Percentiles rank a stretch among this genome's conserved stretches.
phyloP scores from a whole-genome alignment of 1,139 yeast genomes.

The Blastobotrys apis region DNA sequence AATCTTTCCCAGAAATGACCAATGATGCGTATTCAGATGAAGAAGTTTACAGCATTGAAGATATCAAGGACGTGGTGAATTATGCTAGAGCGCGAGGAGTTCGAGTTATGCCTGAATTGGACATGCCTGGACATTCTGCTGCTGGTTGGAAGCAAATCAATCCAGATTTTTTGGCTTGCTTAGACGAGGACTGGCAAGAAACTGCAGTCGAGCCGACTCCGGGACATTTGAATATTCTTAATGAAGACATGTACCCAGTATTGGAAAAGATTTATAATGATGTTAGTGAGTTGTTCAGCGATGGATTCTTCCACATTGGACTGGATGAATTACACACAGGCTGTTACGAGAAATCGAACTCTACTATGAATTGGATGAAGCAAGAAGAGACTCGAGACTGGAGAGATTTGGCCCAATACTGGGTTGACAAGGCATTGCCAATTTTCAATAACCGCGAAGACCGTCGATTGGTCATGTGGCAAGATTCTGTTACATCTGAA shows the following conservation, averaged over 20 bases:
- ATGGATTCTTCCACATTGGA: slow-evolving; percentile 46
- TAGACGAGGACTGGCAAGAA: slow-evolving; percentile 31
- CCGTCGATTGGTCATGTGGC: slow-evolving; percentile 45
- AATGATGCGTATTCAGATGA: slow-evolving; percentile 42
- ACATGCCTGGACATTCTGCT: slow-evolving; percentile 47
- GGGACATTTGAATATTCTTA: slow-evolving; percentile 41
- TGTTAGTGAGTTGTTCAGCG: slow-evolving; percentile 38
- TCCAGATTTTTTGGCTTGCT: slow-evolving; percentile 40
- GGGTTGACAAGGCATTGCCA: slow-evolving; percentile 42
- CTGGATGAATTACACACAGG: slow-evolving; percentile 42
- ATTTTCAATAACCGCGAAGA: slow-evolving; percentile 34
- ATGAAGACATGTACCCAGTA: slow-evolving; percentile 39
- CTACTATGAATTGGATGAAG: slow-evolving; percentile 36
- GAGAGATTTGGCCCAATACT: slow-evolving; percentile 39
- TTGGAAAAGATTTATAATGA: slow-evolving; percentile 41
- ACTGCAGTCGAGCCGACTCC: slow-evolving; percentile 48
- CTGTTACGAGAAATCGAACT: slow-evolving; percentile 40
- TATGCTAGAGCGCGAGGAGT: slow-evolving; percentile 44
- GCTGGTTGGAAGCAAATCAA: slow-evolving; percentile 45
- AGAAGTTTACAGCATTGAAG: slow-evolving; percentile 39
- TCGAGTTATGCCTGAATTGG: slow-evolving; percentile 47
- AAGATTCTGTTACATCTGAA: slow-evolving; percentile 40
- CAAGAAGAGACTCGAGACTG: slow-evolving; percentile 42
- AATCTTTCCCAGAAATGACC: slow-evolving; percentile 41
- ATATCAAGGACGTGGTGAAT: slow-evolving; percentile 35